Conservation (phyloP, 441 rosid genomes). For the Geranium incanum region DNA sequence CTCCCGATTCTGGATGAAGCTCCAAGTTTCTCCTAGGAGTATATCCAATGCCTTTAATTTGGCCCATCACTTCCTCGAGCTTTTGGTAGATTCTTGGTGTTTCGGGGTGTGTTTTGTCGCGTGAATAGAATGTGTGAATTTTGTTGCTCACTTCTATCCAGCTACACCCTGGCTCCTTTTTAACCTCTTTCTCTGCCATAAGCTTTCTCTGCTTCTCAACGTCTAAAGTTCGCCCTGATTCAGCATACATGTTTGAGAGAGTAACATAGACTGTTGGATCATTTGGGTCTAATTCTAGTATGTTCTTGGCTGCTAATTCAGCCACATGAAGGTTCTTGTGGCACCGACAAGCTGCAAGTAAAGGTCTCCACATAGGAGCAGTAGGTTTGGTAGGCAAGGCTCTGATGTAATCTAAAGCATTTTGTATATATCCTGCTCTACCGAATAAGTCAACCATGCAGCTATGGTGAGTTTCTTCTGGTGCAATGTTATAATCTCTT, state of each 20-base stretch:
- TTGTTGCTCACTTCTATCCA: constrained; percentile 45
- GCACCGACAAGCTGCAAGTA: constrained; percentile 73
- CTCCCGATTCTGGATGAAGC: neutral
- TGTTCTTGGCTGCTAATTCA: constrained; percentile 45
- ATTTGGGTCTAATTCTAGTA: constrained; percentile 63
- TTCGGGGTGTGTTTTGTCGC: neutral
- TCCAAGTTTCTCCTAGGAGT: neutral
- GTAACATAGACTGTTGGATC: constrained; percentile 45
- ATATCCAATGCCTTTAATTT: constrained; percentile 14
- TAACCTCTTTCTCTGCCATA: constrained; percentile 37
- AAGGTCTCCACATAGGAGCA: constrained; percentile 78
- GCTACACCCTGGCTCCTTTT: constrained; percentile 50
- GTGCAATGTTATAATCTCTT: constrained; percentile 43
- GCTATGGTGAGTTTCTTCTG: constrained; percentile 78
- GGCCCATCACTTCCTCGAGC: neutral
- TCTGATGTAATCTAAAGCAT: constrained; percentile 50
- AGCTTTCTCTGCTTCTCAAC: constrained; percentile 47
- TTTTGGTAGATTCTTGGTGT: constrained; percentile 6
- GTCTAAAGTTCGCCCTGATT: constrained; percentile 49
- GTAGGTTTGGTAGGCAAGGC: constrained; percentile 63
- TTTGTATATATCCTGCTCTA: constrained; percentile 53
- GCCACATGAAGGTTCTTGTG: constrained; percentile 62
- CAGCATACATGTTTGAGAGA: constrained; percentile 54
- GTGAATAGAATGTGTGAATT: constrained; percentile 11
- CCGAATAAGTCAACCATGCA: constrained; percentile 79